phyloP scores from a whole-genome alignment of 1,139 yeast genomes.

The Blastobotrys proliferans region DNA sequence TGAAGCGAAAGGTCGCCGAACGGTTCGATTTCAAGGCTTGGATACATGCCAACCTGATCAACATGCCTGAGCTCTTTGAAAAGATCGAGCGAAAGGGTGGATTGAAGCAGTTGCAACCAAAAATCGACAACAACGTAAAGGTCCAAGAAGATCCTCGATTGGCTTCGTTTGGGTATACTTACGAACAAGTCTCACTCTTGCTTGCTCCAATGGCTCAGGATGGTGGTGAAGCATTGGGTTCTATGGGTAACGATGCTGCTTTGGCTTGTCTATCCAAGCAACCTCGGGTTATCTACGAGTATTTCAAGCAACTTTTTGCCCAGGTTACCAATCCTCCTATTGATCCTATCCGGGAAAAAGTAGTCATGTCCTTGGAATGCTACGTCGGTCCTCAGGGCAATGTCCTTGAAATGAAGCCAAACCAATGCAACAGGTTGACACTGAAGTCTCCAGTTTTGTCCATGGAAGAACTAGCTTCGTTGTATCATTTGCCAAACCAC shows the following conservation, averaged over 20 bases:
- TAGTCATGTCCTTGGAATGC: constrained; percentile 96
- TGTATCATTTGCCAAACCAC: constrained; percentile 64
- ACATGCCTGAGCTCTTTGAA: constrained; percentile 66
- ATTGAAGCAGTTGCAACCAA: constrained; percentile 19
- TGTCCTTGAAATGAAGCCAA: constrained; percentile 84
- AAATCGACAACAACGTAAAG: constrained; percentile 20
- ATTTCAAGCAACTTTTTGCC: constrained; percentile 94
- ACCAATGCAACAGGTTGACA: constrained; percentile 84
- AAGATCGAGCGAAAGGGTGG: constrained; percentile 52
- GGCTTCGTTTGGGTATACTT: constrained; percentile 85
- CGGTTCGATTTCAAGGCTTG: constrained; percentile 91
- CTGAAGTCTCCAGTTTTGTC: constrained; percentile 80
- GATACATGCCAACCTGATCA: constrained; percentile 81
- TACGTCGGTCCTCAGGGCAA: constrained; percentile 98
- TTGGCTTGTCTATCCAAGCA: constrained; percentile 92
- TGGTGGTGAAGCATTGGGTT: constrained; percentile 93
- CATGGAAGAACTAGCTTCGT: constrained; percentile 67
- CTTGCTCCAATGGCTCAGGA: constrained; percentile 91
- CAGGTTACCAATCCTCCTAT: constrained; percentile 99
- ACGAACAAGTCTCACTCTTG: constrained; percentile 79
- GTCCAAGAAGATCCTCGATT: constrained; percentile 81
- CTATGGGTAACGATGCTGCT: constrained; percentile 99
- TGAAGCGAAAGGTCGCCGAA: constrained; percentile 76
- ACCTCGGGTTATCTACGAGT: constrained; percentile 86
- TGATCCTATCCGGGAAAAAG: constrained; percentile 94